phyloP scores from a whole-genome alignment of 768 basidiomycete genomes.

The Lanmaoa rubissima region DNA sequence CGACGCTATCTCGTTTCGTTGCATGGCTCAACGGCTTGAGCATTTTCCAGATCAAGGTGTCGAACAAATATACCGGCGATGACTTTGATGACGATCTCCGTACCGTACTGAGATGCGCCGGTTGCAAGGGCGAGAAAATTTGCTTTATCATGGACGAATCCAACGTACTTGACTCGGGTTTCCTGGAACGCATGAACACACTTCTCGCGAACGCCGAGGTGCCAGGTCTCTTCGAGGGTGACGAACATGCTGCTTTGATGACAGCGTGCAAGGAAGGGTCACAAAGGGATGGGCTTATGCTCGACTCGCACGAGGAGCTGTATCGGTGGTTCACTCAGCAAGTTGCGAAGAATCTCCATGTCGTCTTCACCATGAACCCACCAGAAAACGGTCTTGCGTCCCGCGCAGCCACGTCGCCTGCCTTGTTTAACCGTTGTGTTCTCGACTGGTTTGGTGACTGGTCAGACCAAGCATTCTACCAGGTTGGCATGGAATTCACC shows the following conservation, averaged over 20 bases:
- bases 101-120: slow-evolving; percentile 89
- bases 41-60: slow-evolving; percentile 99
- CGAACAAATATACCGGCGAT: slow-evolving; percentile 97
- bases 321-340: slow-evolving; percentile 99
- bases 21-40: slow-evolving; percentile 99
- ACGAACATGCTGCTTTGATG: slow-evolving; percentile 97
- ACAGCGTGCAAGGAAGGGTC: slow-evolving; percentile 99
- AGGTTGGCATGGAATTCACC: slow-evolving; percentile 97
- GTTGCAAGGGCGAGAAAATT: slow-evolving; percentile 98
- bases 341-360: slow-evolving; percentile 96
- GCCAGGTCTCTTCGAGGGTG: slow-evolving; percentile 99
- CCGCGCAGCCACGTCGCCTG: slow-evolving; percentile 95
- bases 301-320: slow-evolving; percentile 96
- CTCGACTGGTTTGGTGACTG: slow-evolving; percentile 99
- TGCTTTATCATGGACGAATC: slow-evolving; percentile 99
- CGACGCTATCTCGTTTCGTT: slow-evolving; percentile 95
- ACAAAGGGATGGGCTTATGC: slow-evolving; percentile 97
- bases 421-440: slow-evolving; percentile 98
- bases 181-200: slow-evolving; percentile 99
- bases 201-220: slow-evolving; percentile 99
- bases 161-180: slow-evolving; percentile 97
- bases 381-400: slow-evolving; percentile 95
- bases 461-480: slow-evolving; percentile 98
- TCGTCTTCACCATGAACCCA: slow-evolving; percentile 99
- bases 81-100: slow-evolving; percentile 99